Conservation (phyloP, 371 early-diverging fungal genomes). For the Apophysomyces sp. region DNA sequence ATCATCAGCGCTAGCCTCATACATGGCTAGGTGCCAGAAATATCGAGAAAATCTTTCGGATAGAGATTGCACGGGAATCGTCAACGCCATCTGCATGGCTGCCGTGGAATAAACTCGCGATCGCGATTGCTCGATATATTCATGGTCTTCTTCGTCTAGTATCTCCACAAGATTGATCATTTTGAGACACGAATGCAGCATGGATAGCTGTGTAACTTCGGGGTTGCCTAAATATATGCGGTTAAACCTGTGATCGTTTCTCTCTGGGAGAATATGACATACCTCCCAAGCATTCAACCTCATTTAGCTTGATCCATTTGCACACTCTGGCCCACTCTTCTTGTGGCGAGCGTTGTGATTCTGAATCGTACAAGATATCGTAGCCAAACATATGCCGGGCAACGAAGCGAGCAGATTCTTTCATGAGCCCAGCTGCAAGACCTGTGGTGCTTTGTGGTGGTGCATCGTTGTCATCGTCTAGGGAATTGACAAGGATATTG, state of each 20-base stretch:
- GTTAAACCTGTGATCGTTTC: not conserved
- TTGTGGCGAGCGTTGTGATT: conserved; percentile 14
- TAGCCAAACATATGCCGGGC: conserved; percentile 36
- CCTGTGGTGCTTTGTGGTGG: conserved; percentile 5
- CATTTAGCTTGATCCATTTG: conserved; percentile 45
- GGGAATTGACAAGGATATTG: conserved; percentile 17
- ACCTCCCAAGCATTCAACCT: conserved; percentile 35
- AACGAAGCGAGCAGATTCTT: conserved; percentile 25
- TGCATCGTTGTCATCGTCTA: conserved; percentile 13
- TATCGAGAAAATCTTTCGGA: conserved; percentile 17
- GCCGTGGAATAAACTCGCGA: conserved; percentile 46
- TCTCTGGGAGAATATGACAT: not conserved
- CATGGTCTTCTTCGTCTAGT: conserved; percentile 29
- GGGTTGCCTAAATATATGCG: conserved; percentile 9
- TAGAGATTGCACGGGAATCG: conserved; percentile 13
- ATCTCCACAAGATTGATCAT: conserved; percentile 43
- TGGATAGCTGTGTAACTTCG: conserved; percentile 17
- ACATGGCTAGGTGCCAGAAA: conserved; percentile 28
- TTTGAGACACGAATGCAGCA: conserved; percentile 32
- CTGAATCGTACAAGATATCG: conserved; percentile 30
- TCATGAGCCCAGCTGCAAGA: not conserved
- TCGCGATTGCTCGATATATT: conserved; percentile 3
- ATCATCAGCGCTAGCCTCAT: conserved; percentile 10
- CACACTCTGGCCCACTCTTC: conserved; percentile 35
- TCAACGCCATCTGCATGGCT: conserved; percentile 30